phyloP scores from a whole-genome alignment of 1,284 basidiomycete species.

The Papiliotrema fonsecae region DNA sequence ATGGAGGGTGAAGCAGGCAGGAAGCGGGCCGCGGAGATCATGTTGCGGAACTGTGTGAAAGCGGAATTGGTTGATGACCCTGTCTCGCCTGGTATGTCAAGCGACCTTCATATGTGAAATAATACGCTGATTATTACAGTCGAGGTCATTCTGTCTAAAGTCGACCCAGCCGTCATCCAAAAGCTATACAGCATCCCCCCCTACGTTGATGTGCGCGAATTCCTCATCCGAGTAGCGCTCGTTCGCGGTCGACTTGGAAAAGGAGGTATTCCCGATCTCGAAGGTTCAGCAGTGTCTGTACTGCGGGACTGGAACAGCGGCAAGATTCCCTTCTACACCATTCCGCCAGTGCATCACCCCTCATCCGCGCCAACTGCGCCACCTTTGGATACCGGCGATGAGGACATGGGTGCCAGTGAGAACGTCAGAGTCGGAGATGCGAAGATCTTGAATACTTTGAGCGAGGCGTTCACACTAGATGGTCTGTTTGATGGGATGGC shows the following conservation, averaged over 20 bases:
- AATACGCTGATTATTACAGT: slow-evolving; percentile 53
- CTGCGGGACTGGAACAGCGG: slow-evolving; percentile 94
- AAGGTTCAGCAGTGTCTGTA: slow-evolving; percentile 76
- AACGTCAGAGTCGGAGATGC: slow-evolving; percentile 31
- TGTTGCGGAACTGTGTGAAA: slow-evolving; percentile 87
- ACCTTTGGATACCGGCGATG: slow-evolving; percentile 18
- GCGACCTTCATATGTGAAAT: not conserved
- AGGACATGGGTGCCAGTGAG: slow-evolving; percentile 31
- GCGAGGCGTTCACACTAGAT: slow-evolving; percentile 46
- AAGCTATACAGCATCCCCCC: slow-evolving; percentile 75
- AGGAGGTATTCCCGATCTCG: slow-evolving; percentile 88
- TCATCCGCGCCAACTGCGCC: slow-evolving; percentile 51
- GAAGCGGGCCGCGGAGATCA: slow-evolving; percentile 61
- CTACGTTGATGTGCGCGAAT: slow-evolving; percentile 69
- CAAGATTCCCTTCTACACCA: slow-evolving; percentile 83
- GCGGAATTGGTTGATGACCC: slow-evolving; percentile 90
- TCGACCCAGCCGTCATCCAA: slow-evolving; percentile 63
- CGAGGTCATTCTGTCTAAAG: slow-evolving; percentile 74
- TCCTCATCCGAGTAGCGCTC: slow-evolving; percentile 85
- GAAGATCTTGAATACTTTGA: slow-evolving; percentile 41
- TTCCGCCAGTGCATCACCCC: slow-evolving; percentile 70
- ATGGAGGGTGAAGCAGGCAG: slow-evolving; percentile 53
- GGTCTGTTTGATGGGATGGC: slow-evolving; percentile 41
- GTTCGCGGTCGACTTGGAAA: slow-evolving; percentile 79
- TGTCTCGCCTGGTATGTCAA: slow-evolving; percentile 64